Evolutionary conservation across 176 grass and related monocot species (phyloP).

Genomic region (Themeda triandra): DNA sequence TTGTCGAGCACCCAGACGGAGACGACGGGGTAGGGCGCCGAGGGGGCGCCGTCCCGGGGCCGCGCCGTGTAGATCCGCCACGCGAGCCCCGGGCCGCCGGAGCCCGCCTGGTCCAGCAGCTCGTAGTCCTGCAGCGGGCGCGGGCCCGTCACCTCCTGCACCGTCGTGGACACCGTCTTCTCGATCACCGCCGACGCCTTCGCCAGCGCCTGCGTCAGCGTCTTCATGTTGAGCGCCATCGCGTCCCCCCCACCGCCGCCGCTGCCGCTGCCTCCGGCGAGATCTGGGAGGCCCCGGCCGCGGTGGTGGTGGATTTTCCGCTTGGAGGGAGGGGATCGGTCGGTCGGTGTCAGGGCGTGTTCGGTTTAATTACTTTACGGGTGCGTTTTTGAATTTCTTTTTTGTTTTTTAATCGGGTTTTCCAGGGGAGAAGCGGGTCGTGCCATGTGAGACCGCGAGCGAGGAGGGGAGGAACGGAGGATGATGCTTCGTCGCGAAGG

Average conservation of each 20-base stretch:
- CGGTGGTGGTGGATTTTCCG: constrained; percentile 18
- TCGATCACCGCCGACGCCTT: constrained; percentile 98
- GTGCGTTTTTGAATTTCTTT: constrained; percentile 12
- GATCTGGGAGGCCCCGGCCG: constrained; percentile 43
- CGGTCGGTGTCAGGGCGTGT: constrained; percentile 43
- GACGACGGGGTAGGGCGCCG: constrained; percentile 83
- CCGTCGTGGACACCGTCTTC: constrained; percentile 92
- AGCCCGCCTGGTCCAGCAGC: constrained; percentile 81
- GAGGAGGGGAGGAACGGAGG: not conserved
- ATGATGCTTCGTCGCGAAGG: constrained; percentile 19
- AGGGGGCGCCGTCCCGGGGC: constrained; percentile 69
- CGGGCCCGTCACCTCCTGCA: constrained; percentile 98
- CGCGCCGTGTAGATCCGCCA: constrained; percentile 87
- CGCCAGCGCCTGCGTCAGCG: constrained; percentile 84
- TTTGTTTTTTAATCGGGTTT: constrained; percentile 7
- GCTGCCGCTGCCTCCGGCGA: constrained; percentile 24
- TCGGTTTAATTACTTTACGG: constrained; percentile 19
- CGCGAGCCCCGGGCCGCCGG: constrained; percentile 72
- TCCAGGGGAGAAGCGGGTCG: not conserved
- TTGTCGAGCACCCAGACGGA: constrained; percentile 98
- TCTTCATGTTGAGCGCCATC: constrained; percentile 99
- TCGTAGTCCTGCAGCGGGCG: constrained; percentile 99
- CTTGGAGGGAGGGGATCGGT: not conserved
- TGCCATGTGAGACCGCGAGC: not conserved
- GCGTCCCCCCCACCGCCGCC: not conserved